A percentile compares a stretch with the other conserved stretches of the same genome.
Evolutionary conservation across 2,329 filamentous ascomycete species (phyloP).

Genomic region (Hymenoscyphus linearis): DNA sequence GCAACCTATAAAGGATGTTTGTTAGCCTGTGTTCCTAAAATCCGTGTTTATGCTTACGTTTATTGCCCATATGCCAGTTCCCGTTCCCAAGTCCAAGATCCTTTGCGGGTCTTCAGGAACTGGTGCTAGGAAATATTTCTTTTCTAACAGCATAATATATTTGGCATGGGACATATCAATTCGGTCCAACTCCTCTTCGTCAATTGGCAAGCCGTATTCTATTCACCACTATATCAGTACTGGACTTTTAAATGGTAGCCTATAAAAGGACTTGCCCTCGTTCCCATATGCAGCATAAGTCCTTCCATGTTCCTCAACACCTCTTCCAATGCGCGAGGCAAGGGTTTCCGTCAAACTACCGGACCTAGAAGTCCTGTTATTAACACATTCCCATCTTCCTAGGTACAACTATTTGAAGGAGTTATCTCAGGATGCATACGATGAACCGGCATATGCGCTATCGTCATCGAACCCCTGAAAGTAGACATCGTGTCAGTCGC

Average conservation of each 20-base stretch:
- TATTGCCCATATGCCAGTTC: constrained; percentile 26
- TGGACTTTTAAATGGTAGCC: neutral
- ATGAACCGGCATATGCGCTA: constrained; percentile 19
- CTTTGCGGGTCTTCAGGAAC: constrained; percentile 28
- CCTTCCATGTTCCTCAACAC: constrained; percentile 25
- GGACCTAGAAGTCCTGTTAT: constrained; percentile 7
- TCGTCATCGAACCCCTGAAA: constrained; percentile 17
- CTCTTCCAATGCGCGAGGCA: constrained; percentile 17
- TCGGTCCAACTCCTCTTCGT: constrained; percentile 37
- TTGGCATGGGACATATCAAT: constrained; percentile 39
- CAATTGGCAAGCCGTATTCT: constrained; percentile 39
- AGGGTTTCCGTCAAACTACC: constrained; percentile 21
- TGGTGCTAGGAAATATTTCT: constrained; percentile 24
- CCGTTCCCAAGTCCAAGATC: constrained; percentile 34
- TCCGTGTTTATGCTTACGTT: constrained; percentile 22
- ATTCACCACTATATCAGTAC: neutral
- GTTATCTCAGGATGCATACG: constrained; percentile 9
- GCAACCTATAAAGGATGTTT: constrained; percentile 17
- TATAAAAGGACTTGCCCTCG: constrained; percentile 12
- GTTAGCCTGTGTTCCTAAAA: neutral
- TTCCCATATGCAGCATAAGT: constrained; percentile 26
- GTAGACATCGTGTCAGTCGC: neutral
- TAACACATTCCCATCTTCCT: neutral
- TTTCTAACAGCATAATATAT: constrained; percentile 27
- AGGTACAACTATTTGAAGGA: neutral